Percentiles rank a stretch among this genome's conserved stretches.
These are phyloP conservation scores for Discostella pseudostelligera DNA, from an alignment of 108 stramenopile species.

Conservation along the genomic window DNA sequence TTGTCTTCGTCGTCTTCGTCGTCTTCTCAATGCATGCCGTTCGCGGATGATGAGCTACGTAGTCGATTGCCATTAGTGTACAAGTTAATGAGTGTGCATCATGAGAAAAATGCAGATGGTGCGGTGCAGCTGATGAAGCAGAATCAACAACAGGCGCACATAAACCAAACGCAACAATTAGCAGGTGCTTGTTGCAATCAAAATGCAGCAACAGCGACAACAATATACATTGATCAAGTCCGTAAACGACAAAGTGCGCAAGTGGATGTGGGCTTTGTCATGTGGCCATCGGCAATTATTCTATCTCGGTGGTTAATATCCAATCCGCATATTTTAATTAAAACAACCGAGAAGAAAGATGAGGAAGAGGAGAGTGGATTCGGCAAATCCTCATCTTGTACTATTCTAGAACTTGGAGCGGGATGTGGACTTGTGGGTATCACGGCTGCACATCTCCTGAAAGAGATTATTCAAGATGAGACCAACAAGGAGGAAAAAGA, in stretches of 20 bases:
- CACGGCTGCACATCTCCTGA: constrained; percentile 53
- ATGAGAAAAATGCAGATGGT: not conserved
- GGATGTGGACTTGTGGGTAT: constrained; percentile 81
- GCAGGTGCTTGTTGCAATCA: no score
- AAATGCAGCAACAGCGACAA: constrained; percentile 12
- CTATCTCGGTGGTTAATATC: constrained; percentile 67
- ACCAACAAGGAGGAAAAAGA: no score
- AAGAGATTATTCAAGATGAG: no score
- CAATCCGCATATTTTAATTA: constrained; percentile 40
- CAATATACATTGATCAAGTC: constrained; percentile 72
- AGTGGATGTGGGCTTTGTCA: constrained; percentile 83
- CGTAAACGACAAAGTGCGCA: constrained; percentile 69
- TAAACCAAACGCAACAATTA: not conserved
- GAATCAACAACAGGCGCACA: not conserved
- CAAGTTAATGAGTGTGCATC: constrained; percentile 28
- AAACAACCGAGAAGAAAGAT: constrained; percentile 8
- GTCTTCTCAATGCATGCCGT: constrained; percentile 35
- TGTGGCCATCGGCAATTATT: constrained; percentile 86
- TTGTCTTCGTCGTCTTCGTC: constrained; percentile 4
- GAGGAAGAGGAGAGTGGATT: not conserved
- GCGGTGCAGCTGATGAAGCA: not conserved
- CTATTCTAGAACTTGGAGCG: constrained; percentile 70
- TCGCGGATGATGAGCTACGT: constrained; percentile 55
- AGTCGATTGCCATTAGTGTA: constrained; percentile 64
- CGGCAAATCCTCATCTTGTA: not conserved